phyloP scores from a whole-genome alignment of 768 basidiomycete species.

The Rhizopogon rudus region DNA sequence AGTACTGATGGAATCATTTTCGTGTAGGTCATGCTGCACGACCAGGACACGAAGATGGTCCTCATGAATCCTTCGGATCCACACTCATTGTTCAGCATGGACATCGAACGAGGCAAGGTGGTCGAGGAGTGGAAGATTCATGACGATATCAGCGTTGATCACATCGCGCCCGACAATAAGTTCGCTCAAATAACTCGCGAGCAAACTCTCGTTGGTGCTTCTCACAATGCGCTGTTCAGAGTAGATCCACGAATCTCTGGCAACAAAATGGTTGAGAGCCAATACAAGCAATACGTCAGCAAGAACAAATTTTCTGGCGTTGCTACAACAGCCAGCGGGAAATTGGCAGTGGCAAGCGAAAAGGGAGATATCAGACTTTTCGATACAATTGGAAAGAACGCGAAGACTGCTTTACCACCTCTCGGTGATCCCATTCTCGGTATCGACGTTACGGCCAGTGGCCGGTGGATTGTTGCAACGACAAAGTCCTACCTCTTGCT shows the following conservation, averaged over 20 bases:
- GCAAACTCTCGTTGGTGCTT: constrained; percentile 90
- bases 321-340: constrained; percentile 80
- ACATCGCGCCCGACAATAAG: constrained; percentile 91
- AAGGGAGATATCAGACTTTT: constrained; percentile 97
- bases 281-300: constrained; percentile 93
- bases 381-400: constrained; percentile 96
- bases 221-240: constrained; percentile 94
- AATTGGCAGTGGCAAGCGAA: constrained; percentile 89
- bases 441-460: constrained; percentile 90
- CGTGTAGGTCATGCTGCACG: constrained; percentile 87
- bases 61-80: constrained; percentile 80
- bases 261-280: constrained; percentile 87
- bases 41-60: constrained; percentile 95
- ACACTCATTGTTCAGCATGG: constrained; percentile 83
- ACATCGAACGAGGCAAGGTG: constrained; percentile 91
- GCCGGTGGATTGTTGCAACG: constrained; percentile 93
- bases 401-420: constrained; percentile 95
- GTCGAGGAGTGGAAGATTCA: constrained; percentile 99
- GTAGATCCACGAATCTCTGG: constrained; percentile 95
- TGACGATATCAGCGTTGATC: constrained; percentile 78
- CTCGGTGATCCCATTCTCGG: constrained; percentile 94
- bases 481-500: constrained; percentile 91
- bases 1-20: constrained; percentile 5
- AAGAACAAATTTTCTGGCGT: constrained; percentile 96
- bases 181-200: constrained; percentile 91